These are phyloP conservation scores for Cutaneotrichosporon cavernicola DNA, from an alignment of 1,284 basidiomycete species.

Conservation along the genomic window DNA sequence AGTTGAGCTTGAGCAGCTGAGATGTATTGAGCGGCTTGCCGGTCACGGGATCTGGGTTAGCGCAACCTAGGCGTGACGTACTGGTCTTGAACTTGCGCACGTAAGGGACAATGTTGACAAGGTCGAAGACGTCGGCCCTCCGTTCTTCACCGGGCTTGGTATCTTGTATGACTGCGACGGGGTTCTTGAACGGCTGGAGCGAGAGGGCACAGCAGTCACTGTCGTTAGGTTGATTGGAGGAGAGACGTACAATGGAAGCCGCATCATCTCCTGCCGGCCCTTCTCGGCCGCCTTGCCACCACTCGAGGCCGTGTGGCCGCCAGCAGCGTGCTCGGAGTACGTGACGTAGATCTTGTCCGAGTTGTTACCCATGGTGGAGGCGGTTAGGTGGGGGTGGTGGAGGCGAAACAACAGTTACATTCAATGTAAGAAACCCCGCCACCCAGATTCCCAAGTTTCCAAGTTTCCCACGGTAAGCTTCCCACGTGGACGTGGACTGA, in stretches of 20 bases:
- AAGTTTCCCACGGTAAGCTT: background rate
- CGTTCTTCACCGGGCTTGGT: slow-evolving; percentile 44
- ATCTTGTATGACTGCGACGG: slow-evolving; percentile 69
- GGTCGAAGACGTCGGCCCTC: slow-evolving; percentile 63
- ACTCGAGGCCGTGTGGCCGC: slow-evolving; percentile 47
- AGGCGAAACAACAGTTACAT: background rate
- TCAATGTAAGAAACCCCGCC: background rate
- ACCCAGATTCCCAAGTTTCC: background rate
- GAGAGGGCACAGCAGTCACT: slow-evolving; percentile 86
- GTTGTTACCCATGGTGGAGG: slow-evolving; percentile 48
- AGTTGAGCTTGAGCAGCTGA: slow-evolving; percentile 84
- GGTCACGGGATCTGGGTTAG: slow-evolving; percentile 71
- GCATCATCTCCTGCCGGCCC: slow-evolving; percentile 47
- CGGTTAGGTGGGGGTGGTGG: background rate
- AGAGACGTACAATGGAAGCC: slow-evolving; percentile 50
- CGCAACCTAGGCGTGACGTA: slow-evolving; percentile 51
- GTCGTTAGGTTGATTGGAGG: slow-evolving; percentile 6
- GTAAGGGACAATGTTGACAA: slow-evolving; percentile 89
- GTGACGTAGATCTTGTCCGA: slow-evolving; percentile 54
- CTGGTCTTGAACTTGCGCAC: slow-evolving; percentile 66
- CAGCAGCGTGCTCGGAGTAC: slow-evolving; percentile 52
- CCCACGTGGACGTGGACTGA: background rate
- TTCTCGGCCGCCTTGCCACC: slow-evolving; percentile 45
- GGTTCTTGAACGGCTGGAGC: slow-evolving; percentile 84
- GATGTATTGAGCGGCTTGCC: slow-evolving; percentile 73